Evolutionary conservation across 2,329 filamentous ascomycete species (phyloP).

Genomic region (Calycina herbarum): DNA sequence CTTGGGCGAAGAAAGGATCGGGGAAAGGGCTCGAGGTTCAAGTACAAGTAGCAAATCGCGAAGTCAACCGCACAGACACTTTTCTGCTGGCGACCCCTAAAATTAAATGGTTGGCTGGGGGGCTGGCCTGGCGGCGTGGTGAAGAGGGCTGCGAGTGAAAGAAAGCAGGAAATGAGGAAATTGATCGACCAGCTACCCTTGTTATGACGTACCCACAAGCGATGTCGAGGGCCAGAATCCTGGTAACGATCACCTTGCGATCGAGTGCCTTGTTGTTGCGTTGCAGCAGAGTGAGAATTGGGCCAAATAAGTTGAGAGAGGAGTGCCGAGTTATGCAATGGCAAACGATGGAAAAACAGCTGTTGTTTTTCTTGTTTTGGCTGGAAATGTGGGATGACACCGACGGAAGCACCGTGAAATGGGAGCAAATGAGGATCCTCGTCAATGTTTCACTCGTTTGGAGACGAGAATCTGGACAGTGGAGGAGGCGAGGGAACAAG

Average conservation of each 20-base stretch:
- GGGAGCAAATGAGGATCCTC: constrained; percentile 10
- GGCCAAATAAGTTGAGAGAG: neutral
- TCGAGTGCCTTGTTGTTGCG: neutral
- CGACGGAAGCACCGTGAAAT: neutral
- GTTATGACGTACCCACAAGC: constrained; percentile 5
- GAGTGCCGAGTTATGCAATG: neutral
- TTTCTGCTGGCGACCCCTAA: neutral
- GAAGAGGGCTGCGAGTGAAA: neutral
- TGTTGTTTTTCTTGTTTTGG: neutral
- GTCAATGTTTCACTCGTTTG: constrained; percentile 7
- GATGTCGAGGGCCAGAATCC: neutral
- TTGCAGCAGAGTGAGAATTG: neutral
- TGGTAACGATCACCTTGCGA: neutral
- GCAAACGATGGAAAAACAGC: neutral
- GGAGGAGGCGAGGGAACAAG: neutral
- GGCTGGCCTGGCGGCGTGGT: neutral
- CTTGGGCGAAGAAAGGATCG: neutral
- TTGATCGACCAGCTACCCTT: constrained; percentile 2
- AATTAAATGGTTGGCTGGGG: neutral
- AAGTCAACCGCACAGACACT: neutral
- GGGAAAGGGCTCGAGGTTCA: neutral
- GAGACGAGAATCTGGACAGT: neutral
- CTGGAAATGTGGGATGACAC: neutral
- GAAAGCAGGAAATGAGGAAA: constrained; percentile 10
- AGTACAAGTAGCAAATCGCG: neutral